Percentiles rank a stretch among this genome's conserved stretches.
phyloP scores from a whole-genome alignment of 352 stramenopile species.

The Phytophthora lateralis region DNA sequence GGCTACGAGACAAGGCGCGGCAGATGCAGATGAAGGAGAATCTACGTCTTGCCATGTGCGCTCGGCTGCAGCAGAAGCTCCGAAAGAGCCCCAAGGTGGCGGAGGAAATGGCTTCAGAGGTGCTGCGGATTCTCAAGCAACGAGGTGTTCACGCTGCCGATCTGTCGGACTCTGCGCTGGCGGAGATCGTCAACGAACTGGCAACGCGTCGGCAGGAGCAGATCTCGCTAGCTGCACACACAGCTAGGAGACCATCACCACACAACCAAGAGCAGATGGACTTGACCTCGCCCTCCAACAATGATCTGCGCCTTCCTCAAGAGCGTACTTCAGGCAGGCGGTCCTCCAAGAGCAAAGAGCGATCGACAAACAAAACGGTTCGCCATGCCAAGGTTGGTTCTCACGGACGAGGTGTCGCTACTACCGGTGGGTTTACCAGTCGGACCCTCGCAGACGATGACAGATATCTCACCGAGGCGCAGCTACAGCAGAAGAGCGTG shows the following conservation, averaged over 20 bases:
- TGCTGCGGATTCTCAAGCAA: conserved; percentile 61
- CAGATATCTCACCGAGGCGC: conserved; percentile 70
- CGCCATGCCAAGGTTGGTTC: conserved; percentile 5
- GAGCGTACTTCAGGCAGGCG: conserved; percentile 19
- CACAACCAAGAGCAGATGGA: conserved; percentile 38
- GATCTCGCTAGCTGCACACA: conserved; percentile 22
- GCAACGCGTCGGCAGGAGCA: conserved; percentile 44
- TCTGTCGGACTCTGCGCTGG: conserved; percentile 48
- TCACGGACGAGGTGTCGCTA: conserved; percentile 1
- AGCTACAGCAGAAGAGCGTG: conserved; percentile 71
- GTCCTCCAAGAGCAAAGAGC: conserved; percentile 34
- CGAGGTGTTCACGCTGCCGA: conserved; percentile 38
- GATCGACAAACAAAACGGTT: conserved; percentile 17
- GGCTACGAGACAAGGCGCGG: conserved; percentile 69
- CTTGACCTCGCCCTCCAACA: neutral
- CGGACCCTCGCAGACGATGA: conserved; percentile 41
- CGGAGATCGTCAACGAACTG: conserved; percentile 49
- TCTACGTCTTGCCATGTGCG: conserved; percentile 68
- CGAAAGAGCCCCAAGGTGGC: conserved; percentile 69
- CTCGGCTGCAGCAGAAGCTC: conserved; percentile 72
- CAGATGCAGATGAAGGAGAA: conserved; percentile 79
- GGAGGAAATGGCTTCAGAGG: conserved; percentile 60
- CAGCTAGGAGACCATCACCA: conserved; percentile 2
- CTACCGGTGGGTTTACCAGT: neutral
- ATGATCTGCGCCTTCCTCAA: neutral